Evolutionary conservation across 805 yeast genomes (phyloP), one percentile per base, ranked within the genome.

Genomic region (Monosporozyma yasuniensis): DNA sequence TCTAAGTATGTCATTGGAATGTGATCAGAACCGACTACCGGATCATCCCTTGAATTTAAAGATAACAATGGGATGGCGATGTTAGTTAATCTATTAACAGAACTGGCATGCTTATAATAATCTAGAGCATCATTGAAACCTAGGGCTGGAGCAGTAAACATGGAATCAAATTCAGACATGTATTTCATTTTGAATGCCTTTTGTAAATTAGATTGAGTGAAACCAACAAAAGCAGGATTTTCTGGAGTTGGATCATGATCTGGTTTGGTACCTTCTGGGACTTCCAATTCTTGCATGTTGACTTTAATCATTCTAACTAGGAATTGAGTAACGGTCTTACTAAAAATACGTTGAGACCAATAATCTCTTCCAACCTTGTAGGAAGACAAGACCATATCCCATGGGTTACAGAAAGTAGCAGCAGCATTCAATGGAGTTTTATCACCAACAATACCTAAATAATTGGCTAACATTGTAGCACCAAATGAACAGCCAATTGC

Each of bases 401-500:
- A 85, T 9, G 91, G 91, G 21, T 81, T 70, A 14, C 84, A 82
- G 57, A 84, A 66, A 9, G 79, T 66, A 12, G 78, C 72, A 3
- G 87, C 83, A 5, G 83, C 81, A 39, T 74, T 72, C 50, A 83
- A 71, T 49, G 74, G 74, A 0, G 75, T 61, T 47, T 76, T 67
- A 1, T 75, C 77, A 4, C 74, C 74, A 56, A 81, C 87, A 64
- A 83, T 85, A 34, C 86, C 90, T 48, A 85, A 64, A 59, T 83
- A 85, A 60, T 85, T 85, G 18, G 83, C 72, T 37, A 80, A 58
- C 45, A 84, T 72, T 11, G 84, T 72, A 9, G 87, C 85, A 38
- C 95, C 95, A 53, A 85, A 77, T 0, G 90, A 83, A 55, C 79
- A 81, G 0, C 90, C 93, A 42, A 80, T 74, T 11, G 80, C 72